These are phyloP conservation scores for Plasmopara halstedii DNA, from an alignment of 352 stramenopile species.

Conservation along the genomic window DNA sequence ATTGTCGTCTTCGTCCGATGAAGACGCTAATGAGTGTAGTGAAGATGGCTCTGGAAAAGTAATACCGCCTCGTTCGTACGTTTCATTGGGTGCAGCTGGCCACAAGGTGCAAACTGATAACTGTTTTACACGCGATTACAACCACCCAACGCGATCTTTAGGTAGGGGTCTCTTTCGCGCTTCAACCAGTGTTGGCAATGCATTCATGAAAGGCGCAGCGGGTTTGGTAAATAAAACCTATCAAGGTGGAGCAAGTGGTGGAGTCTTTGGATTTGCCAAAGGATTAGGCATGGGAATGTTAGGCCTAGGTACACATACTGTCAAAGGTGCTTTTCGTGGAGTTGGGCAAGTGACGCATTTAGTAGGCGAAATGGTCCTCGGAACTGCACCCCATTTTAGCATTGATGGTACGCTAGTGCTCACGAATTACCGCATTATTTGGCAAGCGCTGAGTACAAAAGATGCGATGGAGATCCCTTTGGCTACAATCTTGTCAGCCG, in stretches of 20 bases:
- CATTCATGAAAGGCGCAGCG: slow-evolving; percentile 74
- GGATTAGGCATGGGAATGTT: slow-evolving; percentile 83
- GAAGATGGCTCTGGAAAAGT: slow-evolving; percentile 25
- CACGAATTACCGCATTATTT: slow-evolving; percentile 84
- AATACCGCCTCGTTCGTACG: slow-evolving; percentile 59
- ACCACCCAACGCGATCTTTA: slow-evolving; percentile 70
- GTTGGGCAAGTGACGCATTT: slow-evolving; percentile 83
- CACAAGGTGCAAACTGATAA: slow-evolving; percentile 85
- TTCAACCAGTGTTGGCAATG: slow-evolving; percentile 79
- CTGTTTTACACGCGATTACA: slow-evolving; percentile 76
- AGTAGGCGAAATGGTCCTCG: slow-evolving; percentile 82
- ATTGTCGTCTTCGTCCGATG: slow-evolving; percentile 40
- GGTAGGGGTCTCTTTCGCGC: slow-evolving; percentile 71
- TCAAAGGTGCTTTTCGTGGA: slow-evolving; percentile 80
- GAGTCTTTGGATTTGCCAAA: slow-evolving; percentile 84
- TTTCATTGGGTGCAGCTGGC: slow-evolving; percentile 66
- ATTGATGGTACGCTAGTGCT: slow-evolving; percentile 77
- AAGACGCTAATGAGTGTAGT: slow-evolving; percentile 27
- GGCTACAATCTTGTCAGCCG: slow-evolving; percentile 63
- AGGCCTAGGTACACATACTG: slow-evolving; percentile 72
- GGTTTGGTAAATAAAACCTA: slow-evolving; percentile 84
- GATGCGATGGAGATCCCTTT: slow-evolving; percentile 81
- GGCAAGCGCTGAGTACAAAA: slow-evolving; percentile 67
- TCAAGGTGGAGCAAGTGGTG: slow-evolving; percentile 71
- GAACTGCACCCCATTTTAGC: slow-evolving; percentile 78